Conservation (phyloP, 768 basidiomycete genomes). For the Boletus tomentosulus region DNA sequence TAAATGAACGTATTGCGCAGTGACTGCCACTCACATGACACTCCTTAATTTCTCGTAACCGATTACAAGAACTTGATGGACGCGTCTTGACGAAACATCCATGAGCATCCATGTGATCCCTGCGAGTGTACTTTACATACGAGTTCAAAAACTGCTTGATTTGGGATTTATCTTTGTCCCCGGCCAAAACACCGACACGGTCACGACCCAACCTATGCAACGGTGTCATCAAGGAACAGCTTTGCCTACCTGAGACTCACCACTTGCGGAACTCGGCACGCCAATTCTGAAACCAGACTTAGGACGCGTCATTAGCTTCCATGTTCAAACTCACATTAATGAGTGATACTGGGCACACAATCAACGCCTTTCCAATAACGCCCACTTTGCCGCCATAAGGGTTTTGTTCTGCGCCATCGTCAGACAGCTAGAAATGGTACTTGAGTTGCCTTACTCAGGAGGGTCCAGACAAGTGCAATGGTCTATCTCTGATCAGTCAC, state of each 20-base stretch:
- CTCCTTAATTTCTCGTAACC: constrained; percentile 89
- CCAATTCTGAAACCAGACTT: constrained; percentile 68
- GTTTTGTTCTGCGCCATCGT: constrained; percentile 62
- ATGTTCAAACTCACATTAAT: constrained; percentile 55
- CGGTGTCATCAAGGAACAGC: neutral
- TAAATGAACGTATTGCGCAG: neutral
- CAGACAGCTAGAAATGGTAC: neutral
- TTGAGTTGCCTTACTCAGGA: constrained; percentile 65
- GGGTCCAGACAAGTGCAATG: constrained; percentile 87
- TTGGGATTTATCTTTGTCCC: constrained; percentile 50
- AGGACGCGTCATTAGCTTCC: neutral
- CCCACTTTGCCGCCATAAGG: constrained; percentile 58
- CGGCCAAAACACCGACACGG: constrained; percentile 54
- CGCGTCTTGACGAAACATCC: constrained; percentile 41
- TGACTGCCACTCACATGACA: constrained; percentile 57
- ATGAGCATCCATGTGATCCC: neutral
- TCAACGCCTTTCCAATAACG: constrained; percentile 73
- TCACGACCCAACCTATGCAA: constrained; percentile 49
- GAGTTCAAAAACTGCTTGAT: constrained; percentile 73
- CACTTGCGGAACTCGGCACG: constrained; percentile 94
- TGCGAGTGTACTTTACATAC: constrained; percentile 37
- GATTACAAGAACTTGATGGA: constrained; percentile 85
- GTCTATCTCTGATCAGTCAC: constrained; percentile 41
- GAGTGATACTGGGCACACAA: constrained; percentile 92
- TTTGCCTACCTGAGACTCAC: constrained; percentile 40